Evolutionary conservation across 2,329 filamentous ascomycete species (phyloP), one percentile per base, ranked within the genome.

Genomic region (Pseudogymnoascus sp.): DNA sequence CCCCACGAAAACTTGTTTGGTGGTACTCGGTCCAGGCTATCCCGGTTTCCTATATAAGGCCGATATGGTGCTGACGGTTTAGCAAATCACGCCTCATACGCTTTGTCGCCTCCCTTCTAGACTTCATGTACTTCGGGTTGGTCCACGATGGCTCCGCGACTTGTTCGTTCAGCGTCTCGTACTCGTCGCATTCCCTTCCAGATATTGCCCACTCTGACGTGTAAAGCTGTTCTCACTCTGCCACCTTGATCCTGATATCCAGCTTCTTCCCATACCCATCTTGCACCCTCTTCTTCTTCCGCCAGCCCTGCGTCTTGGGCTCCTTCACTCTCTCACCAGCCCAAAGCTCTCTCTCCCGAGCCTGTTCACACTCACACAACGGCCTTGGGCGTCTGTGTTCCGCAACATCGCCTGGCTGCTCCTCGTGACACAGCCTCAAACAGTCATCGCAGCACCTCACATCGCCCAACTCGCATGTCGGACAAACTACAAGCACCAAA

Each of bases 401-500:
- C 31, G 2, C 24, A 19, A 14, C 26, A 1, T 26, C 24, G 16
- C 13, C 21, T 13, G 14, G 1, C 8, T 33, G 19, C 8, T 56
- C 47, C 8, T 21, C 24, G 62, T 70, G 67, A 56, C 50, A 56
- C 63, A 70, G 47, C 14, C 67, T 65, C 14, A 63, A 61, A 63
- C 72, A 74, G 56, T 64, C 69, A 42, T 63, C 50, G 59, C 72
- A 74, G 53, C 72, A 74, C 38, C 67, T 70, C 3, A 67, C 64
- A 37, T 68, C 65, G 11, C 61, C 62, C n/a, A 61, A 24, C 31
- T 72, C 68, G 56, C 72, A 74, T 13, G 33, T n/a, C 24, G 64
- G 62, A 63, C 72, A 74, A 14, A 73, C 62, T 5, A 74, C 72
- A 4, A 74, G 66, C 6, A 74, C 65, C 8, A 74, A 64, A 66